Percentiles rank a stretch among this genome's conserved stretches.
These are phyloP conservation scores for Fusarium sp. DNA, from an alignment of 2,329 filamentous ascomycete genomes.

Conservation along the genomic window DNA sequence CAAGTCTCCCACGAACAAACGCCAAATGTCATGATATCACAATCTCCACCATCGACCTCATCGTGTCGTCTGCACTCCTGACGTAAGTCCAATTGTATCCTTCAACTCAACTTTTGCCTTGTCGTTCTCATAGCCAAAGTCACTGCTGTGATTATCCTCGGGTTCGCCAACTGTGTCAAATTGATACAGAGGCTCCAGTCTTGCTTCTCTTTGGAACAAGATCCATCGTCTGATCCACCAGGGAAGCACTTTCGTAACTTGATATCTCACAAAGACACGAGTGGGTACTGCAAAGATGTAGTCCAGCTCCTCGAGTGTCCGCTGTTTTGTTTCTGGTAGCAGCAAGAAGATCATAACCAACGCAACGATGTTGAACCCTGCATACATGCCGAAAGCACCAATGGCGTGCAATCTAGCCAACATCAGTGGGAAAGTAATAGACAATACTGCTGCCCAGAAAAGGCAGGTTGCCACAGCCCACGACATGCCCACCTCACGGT, in stretches of 20 bases:
- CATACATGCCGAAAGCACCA: constrained; percentile 66
- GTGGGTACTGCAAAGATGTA: constrained; percentile 70
- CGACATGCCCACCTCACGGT: constrained; percentile 77
- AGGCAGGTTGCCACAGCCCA: constrained; percentile 75
- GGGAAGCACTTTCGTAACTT: constrained; percentile 65
- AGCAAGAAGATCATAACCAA: constrained; percentile 66
- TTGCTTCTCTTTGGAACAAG: constrained; percentile 57
- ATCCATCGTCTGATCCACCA: constrained; percentile 71
- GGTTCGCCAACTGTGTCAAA: constrained; percentile 50
- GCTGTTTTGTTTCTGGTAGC: constrained; percentile 69
- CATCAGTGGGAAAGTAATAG: constrained; percentile 72
- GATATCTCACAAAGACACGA: constrained; percentile 65
- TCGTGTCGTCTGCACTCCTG: constrained; percentile 30
- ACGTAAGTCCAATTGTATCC: constrained; percentile 47
- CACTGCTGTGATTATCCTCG: constrained; percentile 46
- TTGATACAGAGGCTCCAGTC: constrained; percentile 56
- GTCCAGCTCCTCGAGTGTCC: constrained; percentile 66
- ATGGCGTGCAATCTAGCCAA: constrained; percentile 56
- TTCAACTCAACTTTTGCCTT: constrained; percentile 54
- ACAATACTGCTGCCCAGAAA: constrained; percentile 68
- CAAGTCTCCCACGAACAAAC: constrained; percentile 23
- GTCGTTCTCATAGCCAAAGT: constrained; percentile 50
- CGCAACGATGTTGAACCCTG: constrained; percentile 65
- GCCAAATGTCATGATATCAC: constrained; percentile 21
- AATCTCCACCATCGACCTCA: constrained; percentile 3